These are phyloP conservation scores for grape (Vitis vinifera) DNA, from an alignment of 164 flowering plant genomes.

Conservation along the genomic window DNA sequence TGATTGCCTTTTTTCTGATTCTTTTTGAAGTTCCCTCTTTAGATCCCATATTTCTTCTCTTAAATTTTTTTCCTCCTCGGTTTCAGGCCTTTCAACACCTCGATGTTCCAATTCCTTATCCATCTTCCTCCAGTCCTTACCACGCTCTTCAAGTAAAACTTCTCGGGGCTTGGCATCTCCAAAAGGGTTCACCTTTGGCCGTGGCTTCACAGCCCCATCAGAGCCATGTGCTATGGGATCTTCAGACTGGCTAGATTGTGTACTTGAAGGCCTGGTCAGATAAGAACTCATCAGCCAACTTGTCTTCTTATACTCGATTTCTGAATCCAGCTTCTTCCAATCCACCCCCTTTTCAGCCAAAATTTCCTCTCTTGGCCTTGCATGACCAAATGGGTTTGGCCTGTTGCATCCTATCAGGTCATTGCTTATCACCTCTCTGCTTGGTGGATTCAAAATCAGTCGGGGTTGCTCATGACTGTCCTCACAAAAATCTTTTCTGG, in stretches of 20 bases:
- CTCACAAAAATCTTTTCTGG: constrained; percentile 17
- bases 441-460: constrained; percentile 53
- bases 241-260: constrained; percentile 64
- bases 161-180: constrained; percentile 99
- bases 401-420: constrained; percentile 38
- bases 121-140: constrained; percentile 89
- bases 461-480: constrained; percentile 38
- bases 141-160: constrained; percentile 66
- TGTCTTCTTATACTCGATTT: constrained; percentile 58
- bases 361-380: constrained; percentile 89
- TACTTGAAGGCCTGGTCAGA: constrained; percentile 78
- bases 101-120: constrained; percentile 85
- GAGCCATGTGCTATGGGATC: constrained; percentile 30
- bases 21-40: constrained; percentile 46
- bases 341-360: constrained; percentile 91
- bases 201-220: constrained; percentile 42
- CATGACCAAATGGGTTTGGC: constrained; percentile 83
- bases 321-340: constrained; percentile 72
- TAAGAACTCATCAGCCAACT: constrained; percentile 79
- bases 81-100: constrained; percentile 70
- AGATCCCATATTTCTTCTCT: constrained; percentile 64
- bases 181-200: constrained; percentile 84
- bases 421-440: constrained; percentile 26
- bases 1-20: constrained; percentile 24
- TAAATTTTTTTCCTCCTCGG: constrained; percentile 67